A percentile compares a stretch with the other conserved stretches of the same genome.
phyloP scores from a whole-genome alignment of 2,329 filamentous ascomycete species.

The Dryadomyces quercivorus region DNA sequence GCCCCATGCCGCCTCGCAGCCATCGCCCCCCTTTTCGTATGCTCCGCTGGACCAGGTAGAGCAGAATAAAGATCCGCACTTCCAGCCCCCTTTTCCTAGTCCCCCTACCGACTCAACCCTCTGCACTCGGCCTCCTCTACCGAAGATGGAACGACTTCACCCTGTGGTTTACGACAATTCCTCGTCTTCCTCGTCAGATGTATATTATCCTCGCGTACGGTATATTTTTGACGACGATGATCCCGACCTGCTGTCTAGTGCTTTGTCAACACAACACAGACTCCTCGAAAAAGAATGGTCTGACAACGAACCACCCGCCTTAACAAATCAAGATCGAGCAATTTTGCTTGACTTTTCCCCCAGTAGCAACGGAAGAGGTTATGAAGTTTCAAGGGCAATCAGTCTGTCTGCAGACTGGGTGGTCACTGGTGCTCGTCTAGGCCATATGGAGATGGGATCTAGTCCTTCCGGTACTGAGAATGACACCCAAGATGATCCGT shows the following conservation, averaged over 20 bases:
- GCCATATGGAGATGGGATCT: constrained; percentile 24
- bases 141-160: constrained; percentile 70
- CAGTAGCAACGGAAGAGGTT: constrained; percentile 24
- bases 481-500: constrained; percentile 19
- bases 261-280: constrained; percentile 36
- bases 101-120: constrained; percentile 6
- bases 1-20: not conserved
- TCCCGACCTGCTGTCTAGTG: constrained; percentile 58
- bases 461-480: constrained; percentile 18
- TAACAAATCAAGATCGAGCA: constrained; percentile 29
- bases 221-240: constrained; percentile 95
- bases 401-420: constrained; percentile 67
- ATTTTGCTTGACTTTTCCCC: constrained; percentile 43
- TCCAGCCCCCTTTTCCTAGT: not conserved
- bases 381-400: constrained; percentile 53
- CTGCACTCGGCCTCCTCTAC: constrained; percentile 15
- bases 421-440: constrained; percentile 33
- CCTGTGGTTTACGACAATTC: constrained; percentile 67
- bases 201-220: constrained; percentile 74
- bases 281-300: not conserved
- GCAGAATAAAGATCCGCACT: not conserved
- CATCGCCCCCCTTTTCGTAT: too few species aligned
- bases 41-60: not conserved
- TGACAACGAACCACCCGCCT: constrained; percentile 15
- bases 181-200: constrained; percentile 34